phyloP scores from a whole-genome alignment of 805 yeast species.

The Yarrowia sp. region DNA sequence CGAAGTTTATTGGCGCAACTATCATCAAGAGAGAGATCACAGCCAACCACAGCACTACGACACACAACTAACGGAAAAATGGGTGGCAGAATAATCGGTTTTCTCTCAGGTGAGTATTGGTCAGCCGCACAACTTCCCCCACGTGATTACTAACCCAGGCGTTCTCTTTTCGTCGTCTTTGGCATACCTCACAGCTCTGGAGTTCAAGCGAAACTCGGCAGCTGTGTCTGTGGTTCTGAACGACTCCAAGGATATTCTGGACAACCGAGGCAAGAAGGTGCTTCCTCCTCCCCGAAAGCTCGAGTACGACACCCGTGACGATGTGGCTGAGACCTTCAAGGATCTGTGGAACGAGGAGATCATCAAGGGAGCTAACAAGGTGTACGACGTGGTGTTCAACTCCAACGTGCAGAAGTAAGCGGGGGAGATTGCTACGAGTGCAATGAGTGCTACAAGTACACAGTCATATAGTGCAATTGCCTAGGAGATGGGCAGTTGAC shows the following conservation, averaged over 20 bases:
- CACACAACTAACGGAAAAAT: slow-evolving; percentile 5
- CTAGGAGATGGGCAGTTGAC: too few relatives aligned
- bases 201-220: slow-evolving; percentile 58
- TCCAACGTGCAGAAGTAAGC: slow-evolving; percentile 30
- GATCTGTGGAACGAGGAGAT: slow-evolving; percentile 84
- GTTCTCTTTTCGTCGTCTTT: slow-evolving; percentile 65
- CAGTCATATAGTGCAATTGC: too few relatives aligned
- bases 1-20: slow-evolving; percentile 37
- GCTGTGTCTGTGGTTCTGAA: slow-evolving; percentile 58
- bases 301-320: slow-evolving; percentile 56
- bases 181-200: slow-evolving; percentile 66
- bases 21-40: slow-evolving; percentile 1
- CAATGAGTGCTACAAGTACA: too few relatives aligned
- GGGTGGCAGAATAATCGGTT: slow-evolving; percentile 56
- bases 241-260: slow-evolving; percentile 59
- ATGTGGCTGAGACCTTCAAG: slow-evolving; percentile 65
- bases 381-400: slow-evolving; percentile 44
- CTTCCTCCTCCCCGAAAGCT: slow-evolving; percentile 56
- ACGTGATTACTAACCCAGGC: slow-evolving; percentile 54
- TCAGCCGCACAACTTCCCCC: background rate
- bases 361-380: slow-evolving; percentile 66
- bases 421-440: background rate
- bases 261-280: slow-evolving; percentile 55
- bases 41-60: slow-evolving; percentile 23
- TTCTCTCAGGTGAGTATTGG: slow-evolving; percentile 58